Percentiles rank a stretch among this genome's conserved stretches.
These are phyloP conservation scores for Mycena rosella DNA, from an alignment of 768 basidiomycete genomes.

Conservation along the genomic window DNA sequence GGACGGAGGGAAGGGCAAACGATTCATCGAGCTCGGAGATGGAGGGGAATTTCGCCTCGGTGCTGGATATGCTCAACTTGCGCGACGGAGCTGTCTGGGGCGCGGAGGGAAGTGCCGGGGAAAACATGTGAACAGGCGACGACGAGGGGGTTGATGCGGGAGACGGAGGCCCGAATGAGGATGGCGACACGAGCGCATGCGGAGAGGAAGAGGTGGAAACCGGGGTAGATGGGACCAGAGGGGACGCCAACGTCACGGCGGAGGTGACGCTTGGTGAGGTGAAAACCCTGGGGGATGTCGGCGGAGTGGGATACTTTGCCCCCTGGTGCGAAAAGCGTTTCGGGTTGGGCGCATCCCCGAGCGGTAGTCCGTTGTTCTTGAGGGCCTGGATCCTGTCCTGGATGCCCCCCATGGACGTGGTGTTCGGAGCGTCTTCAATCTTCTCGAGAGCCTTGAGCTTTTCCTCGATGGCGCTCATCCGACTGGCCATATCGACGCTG, in stretches of 20 bases:
- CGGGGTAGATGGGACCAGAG: conserved; percentile 48
- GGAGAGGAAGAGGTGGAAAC: conserved; percentile 57
- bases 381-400: conserved; percentile 86
- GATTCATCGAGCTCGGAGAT: conserved; percentile 81
- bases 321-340: conserved; percentile 73
- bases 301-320: conserved; percentile 55
- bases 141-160: conserved; percentile 79
- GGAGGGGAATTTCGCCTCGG: conserved; percentile 66
- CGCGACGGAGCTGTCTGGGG: conserved; percentile 23
- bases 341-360: conserved; percentile 70
- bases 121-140: conserved; percentile 46
- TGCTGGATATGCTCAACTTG: conserved; percentile 33
- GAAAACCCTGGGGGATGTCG: conserved; percentile 55
- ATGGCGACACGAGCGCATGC: conserved; percentile 78
- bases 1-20: conserved; percentile 63
- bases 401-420: conserved; percentile 73
- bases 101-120: conserved; percentile 19
- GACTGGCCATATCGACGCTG: conserved; percentile 53
- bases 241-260: conserved; percentile 43
- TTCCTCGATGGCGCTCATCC: conserved; percentile 57
- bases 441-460: conserved; percentile 61
- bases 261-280: conserved; percentile 47
- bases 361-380: conserved; percentile 68
- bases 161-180: conserved; percentile 81
- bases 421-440: conserved; percentile 54